A percentile compares a stretch with the other conserved stretches of the same genome.
phyloP scores from a whole-genome alignment of 352 stramenopile species.

The Phytophthora pinifolia region DNA sequence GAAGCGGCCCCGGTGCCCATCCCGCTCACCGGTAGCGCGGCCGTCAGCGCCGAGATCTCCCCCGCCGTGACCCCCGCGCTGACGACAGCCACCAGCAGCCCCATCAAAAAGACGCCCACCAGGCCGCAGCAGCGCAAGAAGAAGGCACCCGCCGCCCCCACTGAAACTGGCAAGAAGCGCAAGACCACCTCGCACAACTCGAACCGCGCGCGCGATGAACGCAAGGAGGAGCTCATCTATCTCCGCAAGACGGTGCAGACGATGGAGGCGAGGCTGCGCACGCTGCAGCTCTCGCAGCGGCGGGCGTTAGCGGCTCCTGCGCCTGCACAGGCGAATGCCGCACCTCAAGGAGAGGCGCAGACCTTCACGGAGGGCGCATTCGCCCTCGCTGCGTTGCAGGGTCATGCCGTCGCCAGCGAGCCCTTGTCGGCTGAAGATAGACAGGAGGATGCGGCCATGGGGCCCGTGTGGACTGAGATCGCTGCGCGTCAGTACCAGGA shows the following conservation, averaged over 20 bases:
- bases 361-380: constrained; percentile 25
- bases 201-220: constrained; percentile 56
- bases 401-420: constrained; percentile 18
- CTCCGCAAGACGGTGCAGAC: constrained; percentile 56
- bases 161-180: constrained; percentile 33
- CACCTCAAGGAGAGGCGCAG: constrained; percentile 16
- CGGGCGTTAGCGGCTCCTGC: constrained; percentile 21
- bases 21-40: neutral
- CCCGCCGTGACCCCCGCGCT: constrained; percentile 11
- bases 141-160: constrained; percentile 15
- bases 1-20: constrained; percentile 2
- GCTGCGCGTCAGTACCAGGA: constrained; percentile 52
- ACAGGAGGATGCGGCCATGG: constrained; percentile 36
- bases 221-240: constrained; percentile 72
- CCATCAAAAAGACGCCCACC: constrained; percentile 22
- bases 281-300: constrained; percentile 39
- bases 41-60: constrained; percentile 15
- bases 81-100: constrained; percentile 20
- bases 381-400: constrained; percentile 23
- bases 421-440: constrained; percentile 22
- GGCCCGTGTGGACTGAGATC: constrained; percentile 54
- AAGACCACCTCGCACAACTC: constrained; percentile 56
- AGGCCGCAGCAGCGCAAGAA: constrained; percentile 28
- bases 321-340: constrained; percentile 14
- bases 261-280: constrained; percentile 44